phyloP scores from a whole-genome alignment of 371 early-diverging fungal species.

The Apophysomyces variabilis region DNA sequence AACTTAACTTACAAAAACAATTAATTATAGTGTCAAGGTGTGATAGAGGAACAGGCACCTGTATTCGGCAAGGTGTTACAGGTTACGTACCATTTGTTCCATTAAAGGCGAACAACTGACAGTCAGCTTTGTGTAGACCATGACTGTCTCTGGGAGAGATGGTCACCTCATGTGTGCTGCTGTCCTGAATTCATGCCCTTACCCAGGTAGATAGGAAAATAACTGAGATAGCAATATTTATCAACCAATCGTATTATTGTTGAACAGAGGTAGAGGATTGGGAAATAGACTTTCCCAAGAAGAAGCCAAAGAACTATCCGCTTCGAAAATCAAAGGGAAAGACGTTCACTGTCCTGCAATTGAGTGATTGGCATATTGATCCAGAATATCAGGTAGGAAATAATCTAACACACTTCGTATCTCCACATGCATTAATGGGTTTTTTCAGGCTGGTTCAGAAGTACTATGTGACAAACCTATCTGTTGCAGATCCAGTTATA shows the following conservation, averaged over 20 bases:
- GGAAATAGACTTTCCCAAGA: conserved; percentile 56
- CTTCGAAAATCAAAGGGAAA: conserved; percentile 27
- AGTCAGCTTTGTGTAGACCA: conserved; percentile 35
- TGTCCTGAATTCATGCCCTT: conserved; percentile 47
- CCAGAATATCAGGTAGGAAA: conserved; percentile 45
- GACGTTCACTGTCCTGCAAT: conserved; percentile 56
- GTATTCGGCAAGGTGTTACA: conserved; percentile 44
- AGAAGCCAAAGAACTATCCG: conserved; percentile 39
- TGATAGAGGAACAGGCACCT: conserved; percentile 53
- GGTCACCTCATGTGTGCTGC: conserved; percentile 53
- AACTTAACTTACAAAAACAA: no score
- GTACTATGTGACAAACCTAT: conserved; percentile 55
- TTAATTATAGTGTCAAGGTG: conserved; percentile 45
- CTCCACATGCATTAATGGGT: background rate
- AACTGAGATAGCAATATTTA: background rate
- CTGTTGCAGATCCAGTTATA: conserved; percentile 57
- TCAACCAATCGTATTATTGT: background rate
- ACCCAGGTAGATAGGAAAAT: conserved; percentile 40
- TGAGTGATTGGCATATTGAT: conserved; percentile 72
- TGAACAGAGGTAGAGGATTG: conserved; percentile 35
- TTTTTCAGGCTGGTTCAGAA: conserved; percentile 50
- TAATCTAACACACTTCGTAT: background rate
- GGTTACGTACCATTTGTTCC: conserved; percentile 23
- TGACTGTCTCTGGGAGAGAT: conserved; percentile 51
- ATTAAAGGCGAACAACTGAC: background rate